phyloP scores from a whole-genome alignment of 805 yeast species.

The Pichia scutulata region DNA sequence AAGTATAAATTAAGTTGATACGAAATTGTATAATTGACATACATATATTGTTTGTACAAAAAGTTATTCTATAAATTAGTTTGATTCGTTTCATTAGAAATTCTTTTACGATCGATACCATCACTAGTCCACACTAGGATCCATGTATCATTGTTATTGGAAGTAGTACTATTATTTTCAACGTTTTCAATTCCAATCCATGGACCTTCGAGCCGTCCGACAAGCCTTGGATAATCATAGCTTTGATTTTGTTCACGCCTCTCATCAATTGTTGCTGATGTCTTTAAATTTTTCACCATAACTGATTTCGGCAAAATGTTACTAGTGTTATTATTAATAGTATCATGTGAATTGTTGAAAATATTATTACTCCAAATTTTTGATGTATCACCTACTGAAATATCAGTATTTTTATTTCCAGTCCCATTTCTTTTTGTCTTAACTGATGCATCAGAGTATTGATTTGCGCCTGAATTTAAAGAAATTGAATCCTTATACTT shows the following conservation, averaged over 20 bases:
- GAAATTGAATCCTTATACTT: background rate
- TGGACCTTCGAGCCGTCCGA: slow-evolving; percentile 74
- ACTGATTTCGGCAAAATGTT: background rate
- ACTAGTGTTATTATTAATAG: background rate
- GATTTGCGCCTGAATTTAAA: background rate
- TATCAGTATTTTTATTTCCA: background rate
- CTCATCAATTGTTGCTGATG: slow-evolving; percentile 61
- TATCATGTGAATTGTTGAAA: background rate
- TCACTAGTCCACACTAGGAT: slow-evolving; percentile 37
- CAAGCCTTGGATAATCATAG: slow-evolving; percentile 71
- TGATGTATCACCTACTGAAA: background rate
- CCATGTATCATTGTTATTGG: slow-evolving; percentile 5
- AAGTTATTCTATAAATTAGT: background rate
- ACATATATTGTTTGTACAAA: background rate
- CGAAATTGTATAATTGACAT: background rate
- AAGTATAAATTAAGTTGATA: background rate
- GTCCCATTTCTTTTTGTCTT: background rate
- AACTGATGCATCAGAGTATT: background rate
- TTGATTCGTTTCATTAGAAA: background rate
- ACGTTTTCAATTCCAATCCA: slow-evolving; percentile 64
- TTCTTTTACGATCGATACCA: slow-evolving; percentile 17
- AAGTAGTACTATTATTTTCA: slow-evolving; percentile 24
- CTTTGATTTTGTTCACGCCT: slow-evolving; percentile 61
- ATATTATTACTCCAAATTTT: background rate
- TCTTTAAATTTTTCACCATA: slow-evolving; percentile 7